Evolutionary conservation across 2,329 filamentous ascomycete genomes (phyloP), one percentile per base, ranked within the genome.

Genomic region (Ophiocordyceps camponoti-rufipedis): DNA sequence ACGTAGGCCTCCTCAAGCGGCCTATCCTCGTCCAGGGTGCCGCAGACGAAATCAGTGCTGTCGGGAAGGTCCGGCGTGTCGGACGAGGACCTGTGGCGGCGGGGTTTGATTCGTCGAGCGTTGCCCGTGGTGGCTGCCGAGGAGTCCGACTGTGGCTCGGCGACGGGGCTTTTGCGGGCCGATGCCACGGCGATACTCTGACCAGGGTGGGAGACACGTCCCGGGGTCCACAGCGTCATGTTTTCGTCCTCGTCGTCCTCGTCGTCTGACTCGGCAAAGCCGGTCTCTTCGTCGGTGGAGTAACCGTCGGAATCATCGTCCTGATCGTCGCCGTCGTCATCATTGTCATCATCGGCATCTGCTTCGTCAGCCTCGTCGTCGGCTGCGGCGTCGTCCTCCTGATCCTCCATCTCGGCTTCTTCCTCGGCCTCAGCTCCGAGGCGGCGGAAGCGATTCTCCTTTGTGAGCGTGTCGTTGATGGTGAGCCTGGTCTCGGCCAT

Each of bases 41-140:
- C 91, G 56, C 91, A 96, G n/a, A 98, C 91, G 53, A 98, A 98
- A 61, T 98, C 91, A 13, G 91, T 96, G 62, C 88, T 95, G 61
- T 98, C 91, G 1, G 91, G 91, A 11, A 98, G 70, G 57, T 94
- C 86, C 2, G 85, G 85, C 1, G 82, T 84, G 23, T 73, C 72
- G 38, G 56, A 53, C 28, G 56, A 55, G 39, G 54, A 51, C 51
- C 56, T 59, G 41, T 52, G 49, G 19, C 54, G 55, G 29, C 46
- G 48, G 18, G 46, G 44, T 42, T 48, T 55, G 46, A 48, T 43
- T 10, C 55, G 57, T 11, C 56, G 62, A 42, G 53, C 59, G 44
- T 61, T 55, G 40, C 49, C 52, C 12, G 53, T 52, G 5, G 74
- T 74, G 41, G 68, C 72, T 7, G 69, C 68, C 0, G 78, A 82